Percentiles rank a stretch among this genome's conserved stretches.
Evolutionary conservation across 345 rosid genomes (phyloP).

Genomic region (Reutealis trisperma): DNA sequence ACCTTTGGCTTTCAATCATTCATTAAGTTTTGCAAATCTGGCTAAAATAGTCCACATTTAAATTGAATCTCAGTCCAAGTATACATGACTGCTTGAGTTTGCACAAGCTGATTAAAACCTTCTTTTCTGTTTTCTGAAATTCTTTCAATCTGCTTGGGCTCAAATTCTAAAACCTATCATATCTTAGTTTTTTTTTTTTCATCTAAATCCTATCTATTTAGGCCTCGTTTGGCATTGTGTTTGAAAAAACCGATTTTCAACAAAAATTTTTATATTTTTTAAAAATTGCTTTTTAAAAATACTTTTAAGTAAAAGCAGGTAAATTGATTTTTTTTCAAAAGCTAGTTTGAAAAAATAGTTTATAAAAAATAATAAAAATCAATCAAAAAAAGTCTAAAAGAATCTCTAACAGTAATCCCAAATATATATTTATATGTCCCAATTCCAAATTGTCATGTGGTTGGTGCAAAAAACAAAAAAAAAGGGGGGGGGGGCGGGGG

Average conservation of each 20-base stretch:
- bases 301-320: no score
- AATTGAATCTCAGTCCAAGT: background rate
- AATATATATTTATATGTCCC: background rate
- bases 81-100: background rate
- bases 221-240: no score
- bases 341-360: no score
- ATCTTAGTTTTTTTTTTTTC: background rate
- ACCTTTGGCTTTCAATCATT: conserved; percentile 5
- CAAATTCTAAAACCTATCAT: background rate
- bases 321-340: no score
- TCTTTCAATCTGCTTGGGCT: background rate
- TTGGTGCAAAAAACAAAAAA: background rate
- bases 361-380: no score
- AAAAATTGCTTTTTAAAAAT: no score
- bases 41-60: background rate
- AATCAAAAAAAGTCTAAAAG: no score
- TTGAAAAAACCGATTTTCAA: no score
- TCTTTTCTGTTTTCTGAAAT: background rate
- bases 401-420: no score
- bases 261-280: no score
- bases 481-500: no score
- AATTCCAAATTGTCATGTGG: background rate
- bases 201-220: background rate
- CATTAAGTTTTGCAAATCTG: background rate
- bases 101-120: conserved; percentile 1